Base-by-base conservation (phyloP, 2,329 filamentous ascomycete species). In the Zarea fungicola region DNA sequence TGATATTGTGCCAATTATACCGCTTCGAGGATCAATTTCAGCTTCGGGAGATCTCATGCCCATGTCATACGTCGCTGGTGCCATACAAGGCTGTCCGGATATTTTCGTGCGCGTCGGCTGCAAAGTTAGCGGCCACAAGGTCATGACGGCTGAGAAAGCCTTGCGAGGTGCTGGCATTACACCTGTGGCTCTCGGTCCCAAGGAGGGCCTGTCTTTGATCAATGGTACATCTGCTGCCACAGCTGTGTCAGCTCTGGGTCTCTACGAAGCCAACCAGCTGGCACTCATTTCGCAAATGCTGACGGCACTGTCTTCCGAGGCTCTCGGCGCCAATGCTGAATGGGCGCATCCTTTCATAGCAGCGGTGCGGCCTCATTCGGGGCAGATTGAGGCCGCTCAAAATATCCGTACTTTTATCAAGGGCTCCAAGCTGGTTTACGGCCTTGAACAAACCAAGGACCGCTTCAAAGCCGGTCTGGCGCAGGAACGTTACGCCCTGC, bases 401-500 rank as follows among this genome's bases (percentile, higher is more conserved):
- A 84, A 81, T 56, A 81, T 85, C 23, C 62, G 65, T 10, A 50
- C 52, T 2, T 77, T 83, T 52, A 63, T 85, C 2, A 54, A 52
- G 1, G 71, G 68, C 2, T 83, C 80, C 0, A 57, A 63, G 11
- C 65, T 81, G 8, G 69, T 72, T 26, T 55, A 61, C 21, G 63
- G 59, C 26, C 53, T 63, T 52, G 59, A 56, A 43, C 52, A 29
- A 29, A 29, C 26, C 39, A 26, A 29, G 23, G 8, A 14, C 6
- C 11, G 21, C 13, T 41, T 47, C 13, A 54, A 60, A 22, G 49
- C 59, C 34, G 61, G 69, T 45, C 67, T 83, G 2, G 70, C 70
- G 43, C 81, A 87, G 58, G 84, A 87, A 60, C 74, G 83, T 3
- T 87, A 87, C 57, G 71, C 82, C 0, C 68, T 83, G 2, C 73